These are phyloP conservation scores for Tarenaya hassleriana DNA, from an alignment of 345 rosid species.

Conservation along the genomic window DNA sequence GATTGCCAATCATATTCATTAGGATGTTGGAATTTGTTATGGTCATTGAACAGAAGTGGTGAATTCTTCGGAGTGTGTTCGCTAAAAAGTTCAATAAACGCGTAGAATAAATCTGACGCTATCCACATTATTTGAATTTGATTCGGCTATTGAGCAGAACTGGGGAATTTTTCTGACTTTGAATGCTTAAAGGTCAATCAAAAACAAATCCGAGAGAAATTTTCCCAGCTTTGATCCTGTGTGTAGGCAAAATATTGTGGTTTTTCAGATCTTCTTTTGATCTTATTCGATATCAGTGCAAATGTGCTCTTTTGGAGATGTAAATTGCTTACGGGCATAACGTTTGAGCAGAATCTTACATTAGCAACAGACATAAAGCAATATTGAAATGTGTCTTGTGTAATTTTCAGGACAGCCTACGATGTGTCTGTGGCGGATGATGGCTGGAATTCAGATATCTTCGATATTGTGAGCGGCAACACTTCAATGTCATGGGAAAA, in stretches of 20 bases:
- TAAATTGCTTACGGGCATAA: neutral
- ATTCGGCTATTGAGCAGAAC: too few relatives aligned
- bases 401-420: slow-evolving; percentile 53
- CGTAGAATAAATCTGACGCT: too few relatives aligned
- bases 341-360: too few relatives aligned
- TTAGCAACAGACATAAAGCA: neutral
- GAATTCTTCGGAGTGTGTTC: neutral
- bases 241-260: too few relatives aligned
- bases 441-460: slow-evolving; percentile 54
- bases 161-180: too few relatives aligned
- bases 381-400: neutral
- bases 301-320: neutral
- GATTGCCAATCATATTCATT: neutral
- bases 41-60: neutral
- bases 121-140: neutral
- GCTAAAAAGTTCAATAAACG: neutral
- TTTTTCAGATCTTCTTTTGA: too few relatives aligned
- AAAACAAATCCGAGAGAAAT: too few relatives aligned
- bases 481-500: slow-evolving; percentile 73
- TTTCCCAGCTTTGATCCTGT: too few relatives aligned
- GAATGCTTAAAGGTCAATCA: too few relatives aligned
- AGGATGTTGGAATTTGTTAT: neutral
- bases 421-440: slow-evolving; percentile 62
- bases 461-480: slow-evolving; percentile 55
- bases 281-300: neutral